Conservation (phyloP, 2,329 filamentous ascomycete species). For the Rhynchosporium graminicola region DNA sequence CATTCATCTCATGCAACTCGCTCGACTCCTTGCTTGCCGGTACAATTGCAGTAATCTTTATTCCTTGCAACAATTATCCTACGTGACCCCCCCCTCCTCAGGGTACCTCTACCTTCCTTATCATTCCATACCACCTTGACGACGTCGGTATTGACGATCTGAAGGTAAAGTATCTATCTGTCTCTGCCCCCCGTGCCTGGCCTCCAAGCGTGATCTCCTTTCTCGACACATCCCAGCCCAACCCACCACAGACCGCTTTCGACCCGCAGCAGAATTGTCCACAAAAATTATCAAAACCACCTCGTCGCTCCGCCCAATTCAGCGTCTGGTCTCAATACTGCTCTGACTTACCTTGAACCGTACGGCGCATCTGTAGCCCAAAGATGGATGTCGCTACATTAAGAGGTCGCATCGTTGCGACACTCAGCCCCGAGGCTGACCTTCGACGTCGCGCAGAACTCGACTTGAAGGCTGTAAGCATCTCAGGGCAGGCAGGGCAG, state of each 20-base stretch:
- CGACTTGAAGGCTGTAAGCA: constrained; percentile 75
- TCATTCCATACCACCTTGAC: background rate
- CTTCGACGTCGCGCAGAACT: constrained; percentile 75
- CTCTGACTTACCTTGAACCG: constrained; percentile 20
- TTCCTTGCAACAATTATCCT: background rate
- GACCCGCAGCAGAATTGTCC: constrained; percentile 6
- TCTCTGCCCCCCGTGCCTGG: background rate
- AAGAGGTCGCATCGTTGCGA: constrained; percentile 75
- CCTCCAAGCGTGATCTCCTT: constrained; percentile 1
- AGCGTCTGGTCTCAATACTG: constrained; percentile 20
- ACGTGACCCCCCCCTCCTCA: background rate
- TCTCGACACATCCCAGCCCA: background rate
- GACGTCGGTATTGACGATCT: no score
- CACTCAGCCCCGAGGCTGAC: constrained; percentile 73
- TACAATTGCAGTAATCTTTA: background rate
- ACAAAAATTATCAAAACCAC: constrained; percentile 18
- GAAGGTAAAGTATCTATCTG: background rate
- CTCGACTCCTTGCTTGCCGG: background rate
- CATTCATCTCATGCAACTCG: background rate
- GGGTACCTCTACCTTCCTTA: background rate
- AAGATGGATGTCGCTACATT: constrained; percentile 73
- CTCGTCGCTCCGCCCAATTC: constrained; percentile 14
- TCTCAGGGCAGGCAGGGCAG: constrained; percentile 17
- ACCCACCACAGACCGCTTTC: background rate
- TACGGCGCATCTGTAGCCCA: constrained; percentile 25